A percentile compares a stretch with the other conserved stretches of the same genome.
Evolutionary conservation across 2,329 filamentous ascomycete genomes (phyloP).

Genomic region (Ophiostoma montium): DNA sequence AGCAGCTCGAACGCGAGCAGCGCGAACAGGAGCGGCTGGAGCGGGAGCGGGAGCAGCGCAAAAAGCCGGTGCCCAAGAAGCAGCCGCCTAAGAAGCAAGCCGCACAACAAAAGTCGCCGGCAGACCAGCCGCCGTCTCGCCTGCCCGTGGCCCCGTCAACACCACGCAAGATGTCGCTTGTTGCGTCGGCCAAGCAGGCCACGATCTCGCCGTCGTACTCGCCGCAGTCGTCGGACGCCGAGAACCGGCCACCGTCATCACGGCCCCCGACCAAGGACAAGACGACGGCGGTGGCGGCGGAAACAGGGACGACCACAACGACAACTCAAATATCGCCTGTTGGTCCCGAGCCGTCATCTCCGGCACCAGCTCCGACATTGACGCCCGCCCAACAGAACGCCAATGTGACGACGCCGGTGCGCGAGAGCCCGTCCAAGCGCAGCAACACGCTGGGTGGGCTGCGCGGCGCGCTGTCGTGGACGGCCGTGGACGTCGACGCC

Average conservation of each 20-base stretch:
- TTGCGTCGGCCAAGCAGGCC: conserved; percentile 36
- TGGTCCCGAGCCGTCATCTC: not conserved
- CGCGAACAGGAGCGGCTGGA: not conserved
- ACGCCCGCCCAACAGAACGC: conserved; percentile 10
- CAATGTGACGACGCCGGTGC: not conserved
- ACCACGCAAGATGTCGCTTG: conserved; percentile 28
- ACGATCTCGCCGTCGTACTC: conserved; percentile 50
- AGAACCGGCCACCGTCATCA: conserved; percentile 63
- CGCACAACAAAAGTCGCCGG: not conserved
- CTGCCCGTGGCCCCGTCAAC: conserved; percentile 21
- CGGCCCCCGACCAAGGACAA: conserved; percentile 35
- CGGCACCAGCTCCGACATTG: conserved; percentile 22
- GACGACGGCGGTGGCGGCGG: no score
- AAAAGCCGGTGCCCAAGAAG: conserved; percentile 1
- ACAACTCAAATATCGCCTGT: conserved; percentile 26
- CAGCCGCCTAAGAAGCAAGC: not conserved
- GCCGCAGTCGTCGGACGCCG: conserved; percentile 64
- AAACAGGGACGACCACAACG: no score
- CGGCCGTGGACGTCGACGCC: conserved; percentile 58
- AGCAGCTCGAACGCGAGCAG: not conserved
- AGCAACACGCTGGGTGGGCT: conserved; percentile 32
- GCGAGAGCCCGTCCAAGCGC: conserved; percentile 42
- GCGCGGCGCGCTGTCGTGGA: conserved; percentile 52
- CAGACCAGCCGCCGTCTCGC: not conserved
- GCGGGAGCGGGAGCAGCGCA: not conserved